Evolutionary conservation across 1,284 basidiomycete genomes (phyloP), one percentile per base, ranked within the genome.

Genomic region (Ustilago tritici): DNA sequence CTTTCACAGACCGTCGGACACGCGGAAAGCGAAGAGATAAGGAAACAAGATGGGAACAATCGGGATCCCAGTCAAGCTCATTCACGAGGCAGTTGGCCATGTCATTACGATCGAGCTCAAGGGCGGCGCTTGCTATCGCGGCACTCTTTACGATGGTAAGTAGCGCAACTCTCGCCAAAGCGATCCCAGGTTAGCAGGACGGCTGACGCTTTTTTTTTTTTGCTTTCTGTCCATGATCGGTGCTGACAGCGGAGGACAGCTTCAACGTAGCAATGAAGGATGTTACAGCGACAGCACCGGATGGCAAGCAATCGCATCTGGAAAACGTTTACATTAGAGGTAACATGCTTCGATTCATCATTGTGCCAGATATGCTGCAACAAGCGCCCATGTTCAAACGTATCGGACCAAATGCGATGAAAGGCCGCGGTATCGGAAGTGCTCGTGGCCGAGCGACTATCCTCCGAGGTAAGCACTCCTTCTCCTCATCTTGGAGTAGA

Each of bases 321-420:
- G 96, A 99, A 89, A 96, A 98, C 88, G 95, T 98, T 49, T 99
- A 99, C 88, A 99, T 99, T 83, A 90, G 97, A 80, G 97, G 97
- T 78, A 95, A 93, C 87, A 98, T 98, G 94, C 87, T 86, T 12
- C 70, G 84, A 19, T 98, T 98, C 90, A 96, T 98, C 89, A 98
- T 99, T 86, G 97, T 99, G 32, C 97, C 97, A 56, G 97, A 99
- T 87, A 98, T 99, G 93, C 89, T 99, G 80, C 94, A 98, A 86
- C 98, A 99, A 87, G 97, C 97, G 32, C 97, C 97, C 23, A 99
- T 99, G 97, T 96, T 99, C 89, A 99, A 99, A 89, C 92, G 96
- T 78, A 94, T 98, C 58, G 95, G 96, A 55, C 95, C 95, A 17
- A 98, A 98, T 86, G 95, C 95, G 46, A 98, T 99, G 95, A 93